Conservation (phyloP, 108 stramenopile species). For the Cyclotella distinguenda region DNA sequence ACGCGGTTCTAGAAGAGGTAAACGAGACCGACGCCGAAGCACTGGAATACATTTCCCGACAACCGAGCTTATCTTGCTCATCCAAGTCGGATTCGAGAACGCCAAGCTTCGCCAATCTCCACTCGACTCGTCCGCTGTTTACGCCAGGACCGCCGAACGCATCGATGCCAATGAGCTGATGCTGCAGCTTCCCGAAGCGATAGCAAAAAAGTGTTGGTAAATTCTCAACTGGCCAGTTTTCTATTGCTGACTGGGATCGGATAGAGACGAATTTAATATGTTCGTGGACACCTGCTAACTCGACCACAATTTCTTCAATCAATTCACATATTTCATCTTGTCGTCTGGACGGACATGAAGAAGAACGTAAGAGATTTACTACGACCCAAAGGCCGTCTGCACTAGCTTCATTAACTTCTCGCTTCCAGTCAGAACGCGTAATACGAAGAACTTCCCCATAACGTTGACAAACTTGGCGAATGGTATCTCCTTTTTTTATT, state of each 20-base stretch:
- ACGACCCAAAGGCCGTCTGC: constrained; percentile 64
- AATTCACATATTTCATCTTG: constrained; percentile 47
- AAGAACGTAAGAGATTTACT: constrained; percentile 49
- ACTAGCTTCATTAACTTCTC: constrained; percentile 75
- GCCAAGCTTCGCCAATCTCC: constrained; percentile 51
- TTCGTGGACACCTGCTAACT: constrained; percentile 41
- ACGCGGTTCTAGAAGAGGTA: neutral
- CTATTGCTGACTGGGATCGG: constrained; percentile 73
- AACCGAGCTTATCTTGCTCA: constrained; percentile 27
- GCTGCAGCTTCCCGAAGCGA: constrained; percentile 75
- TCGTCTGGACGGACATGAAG: constrained; percentile 25
- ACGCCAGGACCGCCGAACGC: constrained; percentile 39
- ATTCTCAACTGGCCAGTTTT: constrained; percentile 89
- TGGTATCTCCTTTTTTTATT: constrained; percentile 32
- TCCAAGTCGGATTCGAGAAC: constrained; percentile 49
- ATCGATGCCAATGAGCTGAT: constrained; percentile 65
- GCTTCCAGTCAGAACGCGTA: constrained; percentile 64
- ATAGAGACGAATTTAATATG: constrained; percentile 86
- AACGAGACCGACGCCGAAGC: too few relatives aligned
- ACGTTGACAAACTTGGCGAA: neutral
- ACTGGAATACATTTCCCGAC: neutral
- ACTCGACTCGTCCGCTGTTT: constrained; percentile 46
- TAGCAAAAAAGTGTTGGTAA: constrained; percentile 92
- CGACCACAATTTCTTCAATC: constrained; percentile 39
- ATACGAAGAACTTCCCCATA: constrained; percentile 57